phyloP scores from a whole-genome alignment of 73 alveolate genomes.

The Halteria grandinella region DNA sequence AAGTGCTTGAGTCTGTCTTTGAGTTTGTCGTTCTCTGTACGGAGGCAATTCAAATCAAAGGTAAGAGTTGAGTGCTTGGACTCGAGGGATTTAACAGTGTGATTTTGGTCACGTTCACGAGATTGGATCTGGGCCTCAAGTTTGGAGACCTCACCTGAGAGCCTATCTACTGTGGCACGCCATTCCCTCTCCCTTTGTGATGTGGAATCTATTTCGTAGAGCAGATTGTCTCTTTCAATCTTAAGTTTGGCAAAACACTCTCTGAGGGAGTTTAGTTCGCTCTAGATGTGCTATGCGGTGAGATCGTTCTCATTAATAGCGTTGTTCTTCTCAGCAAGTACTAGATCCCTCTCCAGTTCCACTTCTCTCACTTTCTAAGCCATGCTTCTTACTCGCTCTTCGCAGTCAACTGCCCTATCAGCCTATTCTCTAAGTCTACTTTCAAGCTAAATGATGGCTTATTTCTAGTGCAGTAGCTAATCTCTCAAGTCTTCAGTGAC shows the following conservation, averaged over 20 bases:
- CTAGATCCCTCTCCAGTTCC: conserved; percentile 43
- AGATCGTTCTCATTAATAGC: conserved; percentile 46
- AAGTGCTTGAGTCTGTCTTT: conserved; percentile 21
- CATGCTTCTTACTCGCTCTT: conserved; percentile 15
- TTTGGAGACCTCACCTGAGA: conserved; percentile 25
- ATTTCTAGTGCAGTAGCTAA: neutral
- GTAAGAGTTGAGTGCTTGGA: neutral
- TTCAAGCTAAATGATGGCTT: neutral
- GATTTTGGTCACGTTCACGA: neutral
- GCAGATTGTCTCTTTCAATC: conserved; percentile 59
- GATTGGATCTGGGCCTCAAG: conserved; percentile 26
- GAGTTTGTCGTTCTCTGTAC: conserved; percentile 36
- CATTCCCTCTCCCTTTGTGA: conserved; percentile 33
- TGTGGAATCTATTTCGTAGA: conserved; percentile 3
- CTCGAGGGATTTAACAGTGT: conserved; percentile 19
- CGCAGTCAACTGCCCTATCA: conserved; percentile 3
- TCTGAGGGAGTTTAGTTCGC: conserved; percentile 45
- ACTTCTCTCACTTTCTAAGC: conserved; percentile 41
- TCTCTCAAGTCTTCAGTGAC: conserved; percentile 25
- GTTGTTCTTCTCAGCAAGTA: conserved; percentile 37
- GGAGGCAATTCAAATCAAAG: conserved; percentile 19
- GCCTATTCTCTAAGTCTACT: neutral
- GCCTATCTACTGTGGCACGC: conserved; percentile 21
- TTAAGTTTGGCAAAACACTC: conserved; percentile 60
- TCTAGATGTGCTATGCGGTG: conserved; percentile 13